phyloP scores from a whole-genome alignment of 805 yeast genomes.

The Saturnispora saitoi region DNA sequence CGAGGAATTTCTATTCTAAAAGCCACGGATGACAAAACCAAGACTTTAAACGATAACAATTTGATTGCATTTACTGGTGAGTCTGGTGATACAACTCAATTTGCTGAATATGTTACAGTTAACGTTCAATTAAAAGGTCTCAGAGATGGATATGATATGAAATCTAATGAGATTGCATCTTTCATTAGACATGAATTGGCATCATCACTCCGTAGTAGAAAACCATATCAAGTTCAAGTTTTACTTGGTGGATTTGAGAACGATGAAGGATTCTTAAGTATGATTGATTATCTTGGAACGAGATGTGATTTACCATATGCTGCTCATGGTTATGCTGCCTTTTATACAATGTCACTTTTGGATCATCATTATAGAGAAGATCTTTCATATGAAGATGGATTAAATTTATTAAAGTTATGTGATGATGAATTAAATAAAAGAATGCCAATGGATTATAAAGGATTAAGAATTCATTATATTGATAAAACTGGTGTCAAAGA shows the following conservation, averaged over 20 bases:
- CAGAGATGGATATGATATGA: slow-evolving; percentile 74
- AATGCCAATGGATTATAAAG: slow-evolving; percentile 93
- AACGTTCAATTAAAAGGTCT: slow-evolving; percentile 81
- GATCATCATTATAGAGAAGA: slow-evolving; percentile 84
- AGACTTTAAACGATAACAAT: slow-evolving; percentile 63
- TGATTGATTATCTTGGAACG: slow-evolving; percentile 93
- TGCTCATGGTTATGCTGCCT: slow-evolving; percentile 98
- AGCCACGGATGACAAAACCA: slow-evolving; percentile 72
- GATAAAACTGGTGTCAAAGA: slow-evolving; percentile 29
- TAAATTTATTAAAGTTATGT: slow-evolving; percentile 64
- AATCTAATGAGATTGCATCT: slow-evolving; percentile 80
- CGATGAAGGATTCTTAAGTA: slow-evolving; percentile 56
- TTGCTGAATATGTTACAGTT: slow-evolving; percentile 91
- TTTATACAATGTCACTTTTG: slow-evolving; percentile 80
- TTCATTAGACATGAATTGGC: slow-evolving; percentile 87
- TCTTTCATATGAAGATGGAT: slow-evolving; percentile 69
- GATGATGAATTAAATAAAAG: slow-evolving; percentile 71
- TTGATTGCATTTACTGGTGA: slow-evolving; percentile 91
- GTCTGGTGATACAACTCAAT: slow-evolving; percentile 91
- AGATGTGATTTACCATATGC: slow-evolving; percentile 87
- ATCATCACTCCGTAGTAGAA: slow-evolving; percentile 79
- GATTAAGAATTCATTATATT: slow-evolving; percentile 34
- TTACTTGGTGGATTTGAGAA: slow-evolving; percentile 75
- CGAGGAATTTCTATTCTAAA: slow-evolving; percentile 82
- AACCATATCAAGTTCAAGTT: slow-evolving; percentile 92